phyloP scores from a whole-genome alignment of 1,284 basidiomycete species.

The Ceratobasidium sp. region DNA sequence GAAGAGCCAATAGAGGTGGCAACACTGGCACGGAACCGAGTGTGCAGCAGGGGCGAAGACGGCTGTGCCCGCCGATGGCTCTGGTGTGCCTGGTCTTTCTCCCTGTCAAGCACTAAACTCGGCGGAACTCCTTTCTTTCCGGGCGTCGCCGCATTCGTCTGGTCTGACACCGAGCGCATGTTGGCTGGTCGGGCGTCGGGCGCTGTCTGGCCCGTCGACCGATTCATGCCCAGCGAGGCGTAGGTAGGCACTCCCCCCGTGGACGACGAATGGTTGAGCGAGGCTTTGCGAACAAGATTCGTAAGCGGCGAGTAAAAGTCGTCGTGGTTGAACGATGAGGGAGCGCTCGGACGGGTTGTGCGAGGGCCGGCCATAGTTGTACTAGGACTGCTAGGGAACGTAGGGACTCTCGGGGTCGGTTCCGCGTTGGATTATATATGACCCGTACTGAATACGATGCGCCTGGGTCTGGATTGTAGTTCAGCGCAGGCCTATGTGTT shows the following conservation, averaged over 20 bases:
- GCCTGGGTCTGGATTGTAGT: neutral
- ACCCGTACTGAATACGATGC: neutral
- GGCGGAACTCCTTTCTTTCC: constrained; percentile 23
- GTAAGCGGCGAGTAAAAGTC: constrained; percentile 35
- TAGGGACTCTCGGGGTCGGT: neutral
- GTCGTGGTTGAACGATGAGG: constrained; percentile 34
- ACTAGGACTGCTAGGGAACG: neutral
- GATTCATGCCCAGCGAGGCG: constrained; percentile 12
- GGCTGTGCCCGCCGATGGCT: constrained; percentile 53
- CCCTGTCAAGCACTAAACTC: constrained; percentile 24
- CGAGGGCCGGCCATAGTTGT: constrained; percentile 29
- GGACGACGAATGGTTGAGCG: constrained; percentile 17
- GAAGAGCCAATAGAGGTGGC: constrained; percentile 41
- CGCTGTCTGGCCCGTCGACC: neutral
- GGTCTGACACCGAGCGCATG: constrained; percentile 33
- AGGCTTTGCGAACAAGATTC: constrained; percentile 41
- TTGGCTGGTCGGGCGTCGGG: constrained; percentile 23
- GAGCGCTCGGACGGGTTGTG: constrained; percentile 4
- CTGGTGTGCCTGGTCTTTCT: constrained; percentile 13
- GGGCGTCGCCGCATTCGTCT: neutral
- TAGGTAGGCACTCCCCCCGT: constrained; percentile 27
- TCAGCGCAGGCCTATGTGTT: no score
- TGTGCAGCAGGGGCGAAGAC: constrained; percentile 72
- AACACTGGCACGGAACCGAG: constrained; percentile 65
- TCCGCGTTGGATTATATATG: neutral